Evolutionary conservation across 2,329 filamentous ascomycete genomes (phyloP).

Genomic region (Claviceps sorghi): DNA sequence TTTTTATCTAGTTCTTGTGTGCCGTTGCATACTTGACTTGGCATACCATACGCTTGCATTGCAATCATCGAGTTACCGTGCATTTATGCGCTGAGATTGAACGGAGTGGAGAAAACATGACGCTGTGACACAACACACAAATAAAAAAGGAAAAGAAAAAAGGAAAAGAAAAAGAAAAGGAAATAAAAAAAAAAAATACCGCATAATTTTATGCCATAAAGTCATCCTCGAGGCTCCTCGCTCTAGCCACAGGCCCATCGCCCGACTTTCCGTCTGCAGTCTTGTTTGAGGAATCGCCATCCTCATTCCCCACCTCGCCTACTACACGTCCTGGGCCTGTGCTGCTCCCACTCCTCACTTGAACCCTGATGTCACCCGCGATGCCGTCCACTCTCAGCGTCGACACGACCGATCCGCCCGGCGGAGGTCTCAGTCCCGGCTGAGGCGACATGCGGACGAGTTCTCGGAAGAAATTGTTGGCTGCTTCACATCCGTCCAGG

Average conservation of each 20-base stretch:
- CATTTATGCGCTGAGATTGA: no score
- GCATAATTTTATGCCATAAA: slow-evolving; percentile 25
- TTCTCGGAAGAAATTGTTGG: slow-evolving; percentile 55
- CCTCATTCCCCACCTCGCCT: background rate
- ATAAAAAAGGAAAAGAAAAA: no score
- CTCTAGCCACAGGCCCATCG: slow-evolving; percentile 1
- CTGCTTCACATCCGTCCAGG: slow-evolving; percentile 59
- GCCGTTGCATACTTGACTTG: background rate
- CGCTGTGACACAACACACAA: background rate
- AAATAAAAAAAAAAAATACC: background rate
- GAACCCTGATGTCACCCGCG: slow-evolving; percentile 40
- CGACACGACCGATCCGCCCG: slow-evolving; percentile 22
- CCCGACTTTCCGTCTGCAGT: slow-evolving; percentile 27
- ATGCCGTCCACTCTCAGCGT: slow-evolving; percentile 41
- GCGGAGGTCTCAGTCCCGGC: slow-evolving; percentile 22
- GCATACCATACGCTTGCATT: background rate
- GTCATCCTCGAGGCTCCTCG: slow-evolving; percentile 26
- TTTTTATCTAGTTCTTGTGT: background rate
- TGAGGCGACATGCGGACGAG: slow-evolving; percentile 34
- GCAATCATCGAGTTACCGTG: background rate
- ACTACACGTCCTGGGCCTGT: slow-evolving; percentile 7
- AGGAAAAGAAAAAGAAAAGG: background rate
- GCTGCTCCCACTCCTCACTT: slow-evolving; percentile 25
- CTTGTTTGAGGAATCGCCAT: slow-evolving; percentile 26
- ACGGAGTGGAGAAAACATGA: no score